These are phyloP conservation scores for Mycena alexandri DNA, from an alignment of 768 basidiomycete genomes.

Conservation along the genomic window DNA sequence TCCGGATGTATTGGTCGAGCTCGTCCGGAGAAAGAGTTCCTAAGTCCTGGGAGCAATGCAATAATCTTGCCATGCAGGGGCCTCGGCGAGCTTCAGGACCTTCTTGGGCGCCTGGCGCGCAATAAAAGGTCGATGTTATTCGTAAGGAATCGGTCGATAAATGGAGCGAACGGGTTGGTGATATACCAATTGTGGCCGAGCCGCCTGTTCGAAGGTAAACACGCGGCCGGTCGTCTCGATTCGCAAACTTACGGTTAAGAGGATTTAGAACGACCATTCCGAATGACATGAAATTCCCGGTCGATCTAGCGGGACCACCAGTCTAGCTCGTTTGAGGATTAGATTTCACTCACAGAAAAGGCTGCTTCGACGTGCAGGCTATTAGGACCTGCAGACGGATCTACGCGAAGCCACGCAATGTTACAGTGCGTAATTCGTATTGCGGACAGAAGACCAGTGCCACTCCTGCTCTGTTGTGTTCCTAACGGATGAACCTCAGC, in stretches of 20 bases:
- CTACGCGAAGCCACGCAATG: conserved; percentile 44
- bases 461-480: background rate
- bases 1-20: conserved; percentile 34
- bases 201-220: no score
- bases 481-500: background rate
- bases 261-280: conserved; percentile 21
- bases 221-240: no score
- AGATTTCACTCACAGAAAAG: conserved; percentile 41
- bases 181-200: conserved; percentile 47
- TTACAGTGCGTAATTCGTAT: conserved; percentile 29
- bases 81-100: conserved; percentile 26
- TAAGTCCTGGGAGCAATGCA: conserved; percentile 17
- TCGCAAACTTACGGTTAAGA: background rate
- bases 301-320: background rate
- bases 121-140: conserved; percentile 37
- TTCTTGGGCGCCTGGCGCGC: conserved; percentile 24
- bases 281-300: conserved; percentile 28
- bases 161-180: conserved; percentile 54
- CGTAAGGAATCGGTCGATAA: conserved; percentile 58
- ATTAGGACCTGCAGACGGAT: conserved; percentile 53
- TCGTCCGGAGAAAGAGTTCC: conserved; percentile 1
- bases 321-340: background rate
- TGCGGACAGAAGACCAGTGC: conserved; percentile 38
- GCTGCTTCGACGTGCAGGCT: conserved; percentile 52
- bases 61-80: conserved; percentile 39